Conservation (phyloP, 2,329 filamentous ascomycete genomes). For the Cordyceps militaris region DNA sequence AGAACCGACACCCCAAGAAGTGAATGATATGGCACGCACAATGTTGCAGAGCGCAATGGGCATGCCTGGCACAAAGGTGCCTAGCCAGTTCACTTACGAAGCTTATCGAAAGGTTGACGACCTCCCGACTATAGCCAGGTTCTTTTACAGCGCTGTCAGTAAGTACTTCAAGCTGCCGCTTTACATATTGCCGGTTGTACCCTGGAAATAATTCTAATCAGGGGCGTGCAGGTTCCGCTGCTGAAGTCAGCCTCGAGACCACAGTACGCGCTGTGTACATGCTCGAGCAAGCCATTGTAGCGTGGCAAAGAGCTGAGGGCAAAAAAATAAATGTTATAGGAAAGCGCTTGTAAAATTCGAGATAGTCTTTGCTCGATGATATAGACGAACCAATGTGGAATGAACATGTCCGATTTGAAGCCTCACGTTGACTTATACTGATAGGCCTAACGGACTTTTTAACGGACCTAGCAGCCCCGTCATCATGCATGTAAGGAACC, state of each 20-base stretch:
- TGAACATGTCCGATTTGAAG: not conserved
- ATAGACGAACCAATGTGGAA: not conserved
- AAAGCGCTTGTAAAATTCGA: not conserved
- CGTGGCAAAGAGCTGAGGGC: slow-evolving; percentile 25
- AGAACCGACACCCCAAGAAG: slow-evolving; percentile 22
- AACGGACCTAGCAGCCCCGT: too few species aligned
- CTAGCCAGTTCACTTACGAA: slow-evolving; percentile 20
- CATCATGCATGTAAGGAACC: too few species aligned
- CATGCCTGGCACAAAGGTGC: not conserved
- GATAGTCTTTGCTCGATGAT: not conserved
- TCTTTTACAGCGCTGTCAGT: slow-evolving; percentile 29
- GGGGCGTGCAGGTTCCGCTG: slow-evolving; percentile 21
- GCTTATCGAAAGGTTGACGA: slow-evolving; percentile 26
- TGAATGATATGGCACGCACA: slow-evolving; percentile 18
- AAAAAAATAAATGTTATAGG: not conserved
- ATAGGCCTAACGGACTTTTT: too few species aligned
- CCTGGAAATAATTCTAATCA: slow-evolving; percentile 14
- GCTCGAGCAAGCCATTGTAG: slow-evolving; percentile 29
- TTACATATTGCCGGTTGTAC: not conserved
- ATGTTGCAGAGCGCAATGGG: slow-evolving; percentile 18
- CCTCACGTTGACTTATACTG: not conserved
- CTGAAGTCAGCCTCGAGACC: slow-evolving; percentile 28
- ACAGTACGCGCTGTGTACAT: slow-evolving; percentile 31
- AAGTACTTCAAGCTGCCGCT: slow-evolving; percentile 11
- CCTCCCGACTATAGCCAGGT: slow-evolving; percentile 24